phyloP scores from a whole-genome alignment of 441 rosid species.

The Corymbia citriodora region DNA sequence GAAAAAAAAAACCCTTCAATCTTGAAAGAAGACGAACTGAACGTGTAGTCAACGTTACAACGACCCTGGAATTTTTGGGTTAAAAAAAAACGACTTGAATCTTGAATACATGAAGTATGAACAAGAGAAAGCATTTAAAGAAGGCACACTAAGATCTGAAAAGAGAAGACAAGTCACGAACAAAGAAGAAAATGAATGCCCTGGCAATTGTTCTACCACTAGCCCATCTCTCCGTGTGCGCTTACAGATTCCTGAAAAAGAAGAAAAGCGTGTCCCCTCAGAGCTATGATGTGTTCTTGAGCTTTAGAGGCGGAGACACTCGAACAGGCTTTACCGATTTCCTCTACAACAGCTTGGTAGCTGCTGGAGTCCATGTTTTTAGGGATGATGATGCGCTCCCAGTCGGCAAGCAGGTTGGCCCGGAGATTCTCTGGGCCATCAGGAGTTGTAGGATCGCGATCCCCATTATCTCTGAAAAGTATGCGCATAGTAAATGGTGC shows the following conservation, averaged over 20 bases:
- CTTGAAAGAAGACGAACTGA: neutral
- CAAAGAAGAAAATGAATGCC: neutral
- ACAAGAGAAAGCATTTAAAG: neutral
- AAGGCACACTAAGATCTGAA: neutral
- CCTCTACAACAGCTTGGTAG: neutral
- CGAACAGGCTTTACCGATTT: neutral
- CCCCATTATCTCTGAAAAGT: too few relatives aligned
- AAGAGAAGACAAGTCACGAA: neutral
- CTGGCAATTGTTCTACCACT: neutral
- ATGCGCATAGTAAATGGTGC: too few relatives aligned
- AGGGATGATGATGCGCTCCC: neutral
- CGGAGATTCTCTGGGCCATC: neutral
- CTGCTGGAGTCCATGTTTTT: neutral
- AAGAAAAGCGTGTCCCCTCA: accelerated
- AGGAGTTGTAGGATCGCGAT: too few relatives aligned
- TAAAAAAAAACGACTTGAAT: neutral
- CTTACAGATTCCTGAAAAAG: neutral
- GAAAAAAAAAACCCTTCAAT: too few relatives aligned
- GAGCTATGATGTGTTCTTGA: neutral
- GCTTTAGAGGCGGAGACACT: neutral
- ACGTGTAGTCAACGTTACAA: neutral
- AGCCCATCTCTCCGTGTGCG: neutral
- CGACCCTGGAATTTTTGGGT: neutral
- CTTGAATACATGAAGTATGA: neutral
- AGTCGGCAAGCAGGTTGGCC: neutral